Evolutionary conservation across 2,329 filamentous ascomycete genomes (phyloP).

Genomic region (Scytalidium lignicola): DNA sequence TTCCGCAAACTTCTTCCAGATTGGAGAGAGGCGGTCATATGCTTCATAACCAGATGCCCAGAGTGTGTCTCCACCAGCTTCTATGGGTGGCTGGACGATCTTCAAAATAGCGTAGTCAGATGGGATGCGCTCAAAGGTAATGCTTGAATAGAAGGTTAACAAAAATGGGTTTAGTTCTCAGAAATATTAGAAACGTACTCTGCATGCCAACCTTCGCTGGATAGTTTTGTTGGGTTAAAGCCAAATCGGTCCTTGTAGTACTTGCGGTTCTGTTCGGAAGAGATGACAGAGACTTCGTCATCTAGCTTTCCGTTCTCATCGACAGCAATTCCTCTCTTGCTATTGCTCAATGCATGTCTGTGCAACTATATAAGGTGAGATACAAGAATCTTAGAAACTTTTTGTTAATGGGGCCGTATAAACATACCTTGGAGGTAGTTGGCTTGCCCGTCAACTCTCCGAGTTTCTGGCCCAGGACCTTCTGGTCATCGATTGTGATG

Average conservation of each 20-base stretch:
- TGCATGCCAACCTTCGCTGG: slow-evolving; percentile 45
- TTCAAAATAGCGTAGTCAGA: slow-evolving; percentile 49
- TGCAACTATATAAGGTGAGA: slow-evolving; percentile 41
- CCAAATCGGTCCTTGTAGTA: slow-evolving; percentile 40
- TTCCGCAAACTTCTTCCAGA: slow-evolving; percentile 42
- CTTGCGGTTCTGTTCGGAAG: slow-evolving; percentile 33
- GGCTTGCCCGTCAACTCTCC: slow-evolving; percentile 36
- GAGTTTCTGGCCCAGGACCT: slow-evolving; percentile 38
- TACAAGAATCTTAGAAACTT: slow-evolving; percentile 21
- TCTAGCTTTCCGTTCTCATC: slow-evolving; percentile 47
- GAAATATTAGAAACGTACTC: slow-evolving; percentile 31
- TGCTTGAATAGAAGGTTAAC: slow-evolving; percentile 15
- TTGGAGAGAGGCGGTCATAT: slow-evolving; percentile 48
- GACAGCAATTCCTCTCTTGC: slow-evolving; percentile 37
- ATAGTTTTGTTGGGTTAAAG: slow-evolving; percentile 43
- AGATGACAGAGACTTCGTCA: slow-evolving; percentile 52
- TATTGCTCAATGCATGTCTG: slow-evolving; percentile 50
- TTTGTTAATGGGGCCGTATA: slow-evolving; percentile 21
- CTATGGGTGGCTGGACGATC: slow-evolving; percentile 38
- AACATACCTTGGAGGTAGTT: slow-evolving; percentile 8
- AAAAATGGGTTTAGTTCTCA: slow-evolving; percentile 26
- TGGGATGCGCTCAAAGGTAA: slow-evolving; percentile 46
- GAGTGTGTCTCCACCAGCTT: slow-evolving; percentile 39
- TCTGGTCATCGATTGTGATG: slow-evolving; percentile 38
- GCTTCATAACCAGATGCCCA: slow-evolving; percentile 48